Evolutionary conservation across 768 basidiomycete genomes (phyloP), one percentile per base, ranked within the genome.

Genomic region (Panaeolus papilionaceus): DNA sequence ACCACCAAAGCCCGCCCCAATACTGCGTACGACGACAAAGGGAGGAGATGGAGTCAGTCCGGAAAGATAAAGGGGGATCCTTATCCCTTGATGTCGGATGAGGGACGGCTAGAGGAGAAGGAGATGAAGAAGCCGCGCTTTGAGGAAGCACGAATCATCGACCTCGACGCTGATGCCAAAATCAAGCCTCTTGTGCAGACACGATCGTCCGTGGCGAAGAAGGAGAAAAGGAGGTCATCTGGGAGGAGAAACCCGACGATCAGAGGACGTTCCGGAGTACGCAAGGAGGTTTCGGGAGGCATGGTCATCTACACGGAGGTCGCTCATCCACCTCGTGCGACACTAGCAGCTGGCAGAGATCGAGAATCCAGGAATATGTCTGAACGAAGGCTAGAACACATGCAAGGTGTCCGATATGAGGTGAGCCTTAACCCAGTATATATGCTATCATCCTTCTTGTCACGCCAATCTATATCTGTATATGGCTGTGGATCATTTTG

Each of bases 241-340:
- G 54, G 54, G 12, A 58, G 54, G 33, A 33, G 6, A 28, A 58
- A 58, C 33, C 54, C 54, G 11, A 58, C 28, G 33, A 28, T 4
- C 26, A 58, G 33, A 58, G 26, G 28, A 16, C 54, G 54, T 58
- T 23, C 54, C 12, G 28, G 54, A 2, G 66, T 74, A 44, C 65
- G 71, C 58, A 76, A 76, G 61, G 72, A 74, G 66, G 75, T 76
- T 18, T 74, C 73, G 33, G 75, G 73, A n/a, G 75, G 75, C 14
- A 69, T 76, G 62, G 75, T 76, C 62, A 71, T 73, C 45, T 76
- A 72, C 69, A 74, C 75, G 28, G 69, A 74, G 47, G 68, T 67
- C 16, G 71, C 70, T 0, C 61, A 68, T 40, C 61, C 70, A 63
- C 44, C 40, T 28, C 62, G 62, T 45, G 62, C 40, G 18, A 45